These are phyloP conservation scores for Tricholoma saponaceum DNA, from an alignment of 768 basidiomycete species.

Conservation along the genomic window DNA sequence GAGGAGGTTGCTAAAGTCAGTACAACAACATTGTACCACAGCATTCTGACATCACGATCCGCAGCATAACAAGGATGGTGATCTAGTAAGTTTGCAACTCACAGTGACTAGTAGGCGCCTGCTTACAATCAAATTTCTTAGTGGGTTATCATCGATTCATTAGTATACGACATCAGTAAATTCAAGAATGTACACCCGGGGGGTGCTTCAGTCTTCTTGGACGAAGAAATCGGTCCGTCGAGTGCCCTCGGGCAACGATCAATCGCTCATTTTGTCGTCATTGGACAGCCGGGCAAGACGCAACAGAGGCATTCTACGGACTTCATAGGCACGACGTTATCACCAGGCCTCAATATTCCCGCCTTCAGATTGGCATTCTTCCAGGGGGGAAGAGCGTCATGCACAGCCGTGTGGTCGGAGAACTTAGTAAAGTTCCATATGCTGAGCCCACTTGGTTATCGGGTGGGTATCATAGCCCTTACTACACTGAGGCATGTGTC, in stretches of 20 bases:
- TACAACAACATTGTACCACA: not conserved
- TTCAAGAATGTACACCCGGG: slow-evolving; percentile 89
- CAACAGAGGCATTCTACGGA: slow-evolving; percentile 87
- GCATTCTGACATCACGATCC: slow-evolving; percentile 1
- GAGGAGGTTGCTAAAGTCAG: slow-evolving; percentile 41
- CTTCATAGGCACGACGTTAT: slow-evolving; percentile 91
- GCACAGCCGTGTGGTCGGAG: slow-evolving; percentile 51
- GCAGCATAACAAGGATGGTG: slow-evolving; percentile 25
- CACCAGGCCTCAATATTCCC: slow-evolving; percentile 67
- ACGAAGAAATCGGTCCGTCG: slow-evolving; percentile 68
- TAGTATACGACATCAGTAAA: slow-evolving; percentile 61
- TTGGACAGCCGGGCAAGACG: slow-evolving; percentile 80
- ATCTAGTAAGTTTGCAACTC: slow-evolving; percentile 41
- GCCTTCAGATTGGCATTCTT: slow-evolving; percentile 73
- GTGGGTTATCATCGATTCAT: slow-evolving; percentile 18
- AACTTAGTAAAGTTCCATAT: slow-evolving; percentile 79
- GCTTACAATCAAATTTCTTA: not conserved
- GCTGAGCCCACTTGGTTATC: slow-evolving; percentile 83
- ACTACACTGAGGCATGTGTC: slow-evolving; percentile 65
- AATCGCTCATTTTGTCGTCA: slow-evolving; percentile 20
- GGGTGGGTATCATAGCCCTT: slow-evolving; percentile 68
- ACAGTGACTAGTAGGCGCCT: no score
- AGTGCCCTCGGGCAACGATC: not conserved
- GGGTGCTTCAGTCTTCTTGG: slow-evolving; percentile 71
- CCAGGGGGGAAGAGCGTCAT: slow-evolving; percentile 65